These are phyloP conservation scores for Epithele typhae DNA, from an alignment of 768 basidiomycete species.

Conservation along the genomic window DNA sequence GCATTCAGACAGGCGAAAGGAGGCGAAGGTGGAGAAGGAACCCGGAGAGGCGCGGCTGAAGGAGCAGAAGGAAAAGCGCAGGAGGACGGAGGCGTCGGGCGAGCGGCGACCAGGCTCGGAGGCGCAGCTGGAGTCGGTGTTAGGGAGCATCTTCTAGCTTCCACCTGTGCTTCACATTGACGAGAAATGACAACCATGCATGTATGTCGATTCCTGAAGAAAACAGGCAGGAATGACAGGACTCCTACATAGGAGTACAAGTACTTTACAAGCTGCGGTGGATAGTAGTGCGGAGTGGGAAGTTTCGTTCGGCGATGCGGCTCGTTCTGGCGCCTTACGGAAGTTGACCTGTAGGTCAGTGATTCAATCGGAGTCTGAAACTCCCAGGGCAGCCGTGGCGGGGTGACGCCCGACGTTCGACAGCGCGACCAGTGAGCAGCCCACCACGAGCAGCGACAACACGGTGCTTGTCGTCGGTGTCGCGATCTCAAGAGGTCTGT, in stretches of 20 bases:
- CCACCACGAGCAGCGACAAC: constrained; percentile 35
- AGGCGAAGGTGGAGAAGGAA: constrained; percentile 27
- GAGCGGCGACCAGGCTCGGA: constrained; percentile 8
- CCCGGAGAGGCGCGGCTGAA: not conserved
- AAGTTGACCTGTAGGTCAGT: no score
- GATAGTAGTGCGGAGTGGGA: no score
- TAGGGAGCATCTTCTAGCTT: constrained; percentile 49
- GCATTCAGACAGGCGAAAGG: constrained; percentile 29
- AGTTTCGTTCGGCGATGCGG: no score
- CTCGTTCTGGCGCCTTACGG: no score
- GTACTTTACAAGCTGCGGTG: no score
- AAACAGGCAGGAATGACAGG: no score
- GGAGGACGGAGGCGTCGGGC: constrained; percentile 12
- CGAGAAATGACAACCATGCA: no score
- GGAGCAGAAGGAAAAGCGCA: constrained; percentile 9
- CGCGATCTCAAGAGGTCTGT: constrained; percentile 81
- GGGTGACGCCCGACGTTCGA: constrained; percentile 27
- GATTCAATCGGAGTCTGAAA: constrained; percentile 40
- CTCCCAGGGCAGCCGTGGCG: constrained; percentile 10
- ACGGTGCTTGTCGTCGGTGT: constrained; percentile 33
- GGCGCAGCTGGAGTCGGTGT: constrained; percentile 37
- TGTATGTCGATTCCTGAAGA: no score
- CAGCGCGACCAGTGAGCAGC: constrained; percentile 57
- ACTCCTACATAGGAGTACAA: no score
- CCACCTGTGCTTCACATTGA: not conserved